Evolutionary conservation across 2,329 filamentous ascomycete genomes (phyloP), one percentile per base, ranked within the genome.

Genomic region (Talaromyces sp.): DNA sequence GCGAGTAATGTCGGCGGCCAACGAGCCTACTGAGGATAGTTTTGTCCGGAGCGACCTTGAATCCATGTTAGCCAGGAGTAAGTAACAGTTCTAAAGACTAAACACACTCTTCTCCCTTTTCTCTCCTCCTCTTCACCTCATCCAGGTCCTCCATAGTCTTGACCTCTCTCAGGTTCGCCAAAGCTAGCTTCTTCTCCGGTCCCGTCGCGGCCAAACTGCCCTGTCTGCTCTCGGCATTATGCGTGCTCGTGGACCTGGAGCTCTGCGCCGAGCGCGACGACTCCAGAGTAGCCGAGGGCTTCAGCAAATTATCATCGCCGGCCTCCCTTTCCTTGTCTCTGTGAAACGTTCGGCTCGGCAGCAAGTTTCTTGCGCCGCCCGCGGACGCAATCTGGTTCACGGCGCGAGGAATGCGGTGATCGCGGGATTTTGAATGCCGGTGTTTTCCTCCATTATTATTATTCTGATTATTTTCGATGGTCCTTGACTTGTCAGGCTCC

Each of bases 71-170:
- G n/a, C n/a, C n/a, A n/a, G n/a, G 49, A 58, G 51, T 17, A 49
- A 27, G n/a, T 29, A 14, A 19, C 14, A n/a, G 4, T 5, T 32
- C n/a, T 6, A 29, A 29, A 4, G 21, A 55, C 19, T 53, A 87
- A 3, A 86, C 88, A 72, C 86, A 93, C 71, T 86, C 85, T 67
- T 92, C 90, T 61, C 87, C 85, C 70, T 88, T 85, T 73, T 90
- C 91, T 88, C 93, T 95, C 56, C 80, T 79, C 69, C 90, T 85
- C 57, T 64, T 73, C 35, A 72, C 66, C 56, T 66, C 66, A 49
- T 72, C 71, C 54, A 79, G 63, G 58, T 78, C 74, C 26, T 68
- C 69, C 68, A 67, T 67, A 5, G 70, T 74, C 27, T 67, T 65
- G 38, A 73, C 67, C 46, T 73, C 73, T 46, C 66, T 68, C 54